Base-by-base conservation (phyloP, 371 early-diverging fungal species). In the Mortierella polycephala region DNA sequence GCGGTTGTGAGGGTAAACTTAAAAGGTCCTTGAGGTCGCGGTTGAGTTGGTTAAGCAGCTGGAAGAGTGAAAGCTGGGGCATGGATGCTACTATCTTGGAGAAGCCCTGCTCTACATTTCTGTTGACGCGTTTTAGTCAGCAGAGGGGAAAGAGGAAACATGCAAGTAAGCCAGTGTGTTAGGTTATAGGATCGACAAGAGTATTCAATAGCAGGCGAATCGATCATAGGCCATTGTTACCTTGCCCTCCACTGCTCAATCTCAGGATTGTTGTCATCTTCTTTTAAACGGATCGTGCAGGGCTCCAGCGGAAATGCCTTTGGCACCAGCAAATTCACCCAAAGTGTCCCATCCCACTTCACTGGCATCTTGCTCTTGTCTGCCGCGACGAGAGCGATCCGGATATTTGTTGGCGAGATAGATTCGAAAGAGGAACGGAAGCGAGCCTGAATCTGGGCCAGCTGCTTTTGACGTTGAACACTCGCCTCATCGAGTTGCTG, bases 41-140 rank as follows among this genome's bases (percentile, higher is more conserved):
- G 57, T 92, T 91, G 14, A 94, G 77, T 87, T 91, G 92, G 65
- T 92, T 92, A 37, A 90, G 55, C 2, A 86, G 82, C 49, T 88
- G 85, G 69, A 91, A 87, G 18, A 88, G 74, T 6, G 84, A 83
- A 2, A 70, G 44, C 18, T 71, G 70, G 10, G 81, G 67, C 46
- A 64, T 63, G 5, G 71, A 40, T 7, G 63, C 63, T 0, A 83
- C 86, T 64, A 87, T 86, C 45, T 83, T 79, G 13, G 73, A 71
- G 81, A 89, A 91, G 8, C 85, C 88, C 18, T 68, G 64, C 56
- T 85, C 83, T 18, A 92, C 81, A 61, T 77, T 82, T 20, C 85
- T 84, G 30, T 42, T 40, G 18, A 37, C 41, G 23, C 30, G 30
- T 30, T 30, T 30, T 30, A 30, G 30, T 30, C 53, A 62, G 42